Evolutionary conservation across 2,329 filamentous ascomycete genomes (phyloP).

Genomic region (Alternaria gansuensis): DNA sequence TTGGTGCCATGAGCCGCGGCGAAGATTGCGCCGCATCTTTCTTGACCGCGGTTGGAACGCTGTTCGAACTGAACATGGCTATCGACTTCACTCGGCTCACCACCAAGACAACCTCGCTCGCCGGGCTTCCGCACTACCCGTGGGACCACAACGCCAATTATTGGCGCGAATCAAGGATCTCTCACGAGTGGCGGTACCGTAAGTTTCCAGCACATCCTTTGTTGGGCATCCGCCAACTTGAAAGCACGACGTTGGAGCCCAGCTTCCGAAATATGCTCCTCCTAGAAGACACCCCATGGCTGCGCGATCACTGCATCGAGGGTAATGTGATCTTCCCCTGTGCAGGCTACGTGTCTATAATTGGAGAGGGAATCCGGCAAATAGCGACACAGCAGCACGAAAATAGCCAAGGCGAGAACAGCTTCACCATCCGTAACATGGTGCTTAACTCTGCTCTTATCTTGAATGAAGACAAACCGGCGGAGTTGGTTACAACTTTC

Average conservation of each 20-base stretch:
- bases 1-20: neutral
- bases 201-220: conserved; percentile 24
- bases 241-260: conserved; percentile 11
- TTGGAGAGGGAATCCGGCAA: conserved; percentile 6
- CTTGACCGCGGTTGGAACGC: conserved; percentile 20
- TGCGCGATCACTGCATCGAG: conserved; percentile 53
- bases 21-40: neutral
- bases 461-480: neutral
- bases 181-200: conserved; percentile 10
- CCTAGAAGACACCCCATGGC: conserved; percentile 55
- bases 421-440: conserved; percentile 2
- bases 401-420: neutral
- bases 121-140: conserved; percentile 24
- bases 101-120: neutral
- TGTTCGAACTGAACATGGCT: conserved; percentile 10
- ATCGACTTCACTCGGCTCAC: conserved; percentile 15
- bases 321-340: conserved; percentile 35
- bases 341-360: conserved; percentile 16
- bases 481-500: conserved; percentile 25
- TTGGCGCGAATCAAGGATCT: conserved; percentile 34
- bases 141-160: conserved; percentile 21
- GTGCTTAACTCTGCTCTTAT: conserved; percentile 3
- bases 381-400: conserved; percentile 2
- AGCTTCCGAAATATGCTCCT: conserved; percentile 35
- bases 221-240: conserved; percentile 13